Conservation (phyloP, 2,329 filamentous ascomycete genomes). For the Didymella segeticola region DNA sequence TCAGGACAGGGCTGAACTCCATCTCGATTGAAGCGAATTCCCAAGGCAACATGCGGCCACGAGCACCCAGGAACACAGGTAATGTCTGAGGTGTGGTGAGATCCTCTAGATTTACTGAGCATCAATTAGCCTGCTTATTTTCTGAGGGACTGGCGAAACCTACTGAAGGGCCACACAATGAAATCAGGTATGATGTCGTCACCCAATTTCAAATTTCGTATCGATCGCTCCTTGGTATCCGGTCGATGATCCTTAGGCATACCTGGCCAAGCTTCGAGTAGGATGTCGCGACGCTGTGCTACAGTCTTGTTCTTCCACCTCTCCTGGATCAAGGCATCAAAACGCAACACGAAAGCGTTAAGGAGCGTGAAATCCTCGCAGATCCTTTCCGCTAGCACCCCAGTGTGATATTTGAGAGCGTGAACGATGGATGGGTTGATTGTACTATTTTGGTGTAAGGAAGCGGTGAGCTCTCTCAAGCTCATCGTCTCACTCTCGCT, state of each 20-base stretch:
- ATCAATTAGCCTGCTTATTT: not conserved
- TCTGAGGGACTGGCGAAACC: not conserved
- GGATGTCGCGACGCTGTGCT: not conserved
- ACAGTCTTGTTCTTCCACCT: slow-evolving; percentile 12
- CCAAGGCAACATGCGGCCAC: slow-evolving; percentile 7
- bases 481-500: not conserved
- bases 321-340: slow-evolving; percentile 3
- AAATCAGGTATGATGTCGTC: not conserved
- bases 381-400: not conserved
- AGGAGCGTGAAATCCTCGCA: not conserved
- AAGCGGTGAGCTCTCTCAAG: not conserved
- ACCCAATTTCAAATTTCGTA: not conserved
- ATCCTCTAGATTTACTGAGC: slow-evolving; percentile 16
- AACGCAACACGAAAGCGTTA: not conserved
- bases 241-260: not conserved
- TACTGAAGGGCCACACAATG: not conserved
- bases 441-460: not conserved
- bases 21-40: slow-evolving; percentile 1
- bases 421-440: not conserved
- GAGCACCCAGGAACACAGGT: slow-evolving; percentile 5
- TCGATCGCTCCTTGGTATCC: not conserved
- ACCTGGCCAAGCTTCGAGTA: slow-evolving; percentile 7
- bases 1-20: not conserved
- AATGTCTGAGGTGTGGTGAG: slow-evolving; percentile 6
- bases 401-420: not conserved